Evolutionary conservation across 495 filamentous ascomycete species (phyloP).

Genomic region (Xylaria nigripes): DNA sequence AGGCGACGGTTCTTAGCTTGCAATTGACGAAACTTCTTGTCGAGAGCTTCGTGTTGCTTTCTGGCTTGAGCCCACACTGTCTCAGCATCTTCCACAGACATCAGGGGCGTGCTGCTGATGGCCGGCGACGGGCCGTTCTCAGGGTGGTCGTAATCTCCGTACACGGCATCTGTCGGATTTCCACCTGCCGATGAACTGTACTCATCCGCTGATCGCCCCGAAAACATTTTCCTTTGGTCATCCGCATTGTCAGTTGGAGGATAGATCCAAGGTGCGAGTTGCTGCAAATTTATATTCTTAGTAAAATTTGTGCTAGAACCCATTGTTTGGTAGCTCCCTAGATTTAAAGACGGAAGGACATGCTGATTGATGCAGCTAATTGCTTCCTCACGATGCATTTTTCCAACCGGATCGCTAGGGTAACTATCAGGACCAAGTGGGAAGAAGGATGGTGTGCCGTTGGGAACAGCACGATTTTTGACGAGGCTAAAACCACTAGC

Average conservation of each 20-base stretch:
- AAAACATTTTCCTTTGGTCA: conserved; percentile 19
- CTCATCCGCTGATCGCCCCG: conserved; percentile 18
- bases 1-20: conserved; percentile 51
- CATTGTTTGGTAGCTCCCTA: conserved; percentile 30
- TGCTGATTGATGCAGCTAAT: conserved; percentile 61
- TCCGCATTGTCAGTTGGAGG: conserved; percentile 22
- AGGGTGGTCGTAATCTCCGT: conserved; percentile 13
- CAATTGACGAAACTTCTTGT: conserved; percentile 55
- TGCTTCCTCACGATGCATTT: conserved; percentile 53
- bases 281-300: conserved; percentile 25
- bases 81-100: conserved; percentile 56
- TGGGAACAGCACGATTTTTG: conserved; percentile 49
- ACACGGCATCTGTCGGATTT: conserved; percentile 10
- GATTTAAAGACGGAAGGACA: conserved; percentile 46
- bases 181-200: conserved; percentile 6
- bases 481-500: conserved; percentile 44
- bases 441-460: conserved; percentile 46
- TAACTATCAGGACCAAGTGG: conserved; percentile 34
- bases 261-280: conserved; percentile 40
- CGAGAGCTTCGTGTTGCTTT: conserved; percentile 61
- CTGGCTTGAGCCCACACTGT: conserved; percentile 44
- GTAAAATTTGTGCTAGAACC: conserved; percentile 25
- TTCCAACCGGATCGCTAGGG: conserved; percentile 43
- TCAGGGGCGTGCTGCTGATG: conserved; percentile 40
- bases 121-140: conserved; percentile 23